A percentile compares a stretch with the other conserved stretches of the same genome.
These are phyloP conservation scores for Penicillium mononematosum DNA, from an alignment of 495 filamentous ascomycete species.

Conservation along the genomic window DNA sequence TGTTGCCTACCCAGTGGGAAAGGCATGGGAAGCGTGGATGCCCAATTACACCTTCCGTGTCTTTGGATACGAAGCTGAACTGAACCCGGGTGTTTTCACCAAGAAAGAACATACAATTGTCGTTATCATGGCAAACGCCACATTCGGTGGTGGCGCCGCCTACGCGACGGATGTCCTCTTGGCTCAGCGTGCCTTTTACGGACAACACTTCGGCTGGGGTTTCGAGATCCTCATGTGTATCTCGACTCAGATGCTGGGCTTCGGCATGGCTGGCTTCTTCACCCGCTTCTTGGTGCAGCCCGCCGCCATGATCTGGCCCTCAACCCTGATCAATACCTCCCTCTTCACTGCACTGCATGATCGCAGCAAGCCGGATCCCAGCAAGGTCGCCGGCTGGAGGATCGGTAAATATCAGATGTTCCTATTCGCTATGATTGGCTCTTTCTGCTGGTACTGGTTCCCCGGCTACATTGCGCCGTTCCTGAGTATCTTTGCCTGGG, in stretches of 20 bases:
- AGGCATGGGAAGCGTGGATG: conserved; percentile 52
- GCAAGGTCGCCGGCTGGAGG: conserved; percentile 60
- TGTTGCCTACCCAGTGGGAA: conserved; percentile 66
- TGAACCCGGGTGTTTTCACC: conserved; percentile 73
- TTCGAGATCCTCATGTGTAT: conserved; percentile 68
- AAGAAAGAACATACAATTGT: conserved; percentile 75
- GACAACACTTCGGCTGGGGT: conserved; percentile 62
- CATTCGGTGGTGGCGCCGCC: conserved; percentile 53
- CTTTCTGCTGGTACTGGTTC: conserved; percentile 64
- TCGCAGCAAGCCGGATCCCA: conserved; percentile 54
- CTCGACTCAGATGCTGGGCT: conserved; percentile 69
- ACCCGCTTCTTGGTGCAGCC: conserved; percentile 58
- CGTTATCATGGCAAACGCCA: conserved; percentile 64
- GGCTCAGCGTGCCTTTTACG: conserved; percentile 66
- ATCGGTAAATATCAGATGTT: conserved; percentile 67
- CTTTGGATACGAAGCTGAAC: conserved; percentile 54
- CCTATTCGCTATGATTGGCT: conserved; percentile 55
- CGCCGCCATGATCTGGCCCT: conserved; percentile 76
- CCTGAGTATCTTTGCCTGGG: conserved; percentile 47
- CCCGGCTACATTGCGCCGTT: conserved; percentile 49
- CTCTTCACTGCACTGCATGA: conserved; percentile 74
- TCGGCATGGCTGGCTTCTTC: conserved; percentile 69
- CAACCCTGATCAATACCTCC: conserved; percentile 60
- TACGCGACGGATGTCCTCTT: conserved; percentile 68
- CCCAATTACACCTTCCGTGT: conserved; percentile 52